phyloP scores from a whole-genome alignment of 2,329 filamentous ascomycete genomes.

The Seiridium unicorne region DNA sequence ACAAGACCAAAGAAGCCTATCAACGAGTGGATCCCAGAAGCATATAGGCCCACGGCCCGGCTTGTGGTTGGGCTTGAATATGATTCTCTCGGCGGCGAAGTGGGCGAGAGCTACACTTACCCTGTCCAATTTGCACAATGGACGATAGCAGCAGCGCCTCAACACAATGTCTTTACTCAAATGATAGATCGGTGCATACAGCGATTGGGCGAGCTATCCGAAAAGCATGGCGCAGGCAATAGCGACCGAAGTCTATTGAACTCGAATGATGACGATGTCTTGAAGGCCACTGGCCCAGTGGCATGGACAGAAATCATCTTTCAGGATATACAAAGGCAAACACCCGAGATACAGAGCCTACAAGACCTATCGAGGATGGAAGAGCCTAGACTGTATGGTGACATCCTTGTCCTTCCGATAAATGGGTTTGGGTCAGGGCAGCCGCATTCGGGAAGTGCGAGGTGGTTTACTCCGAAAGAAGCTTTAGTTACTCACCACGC shows the following conservation, averaged over 20 bases:
- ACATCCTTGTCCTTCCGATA: slow-evolving; percentile 7
- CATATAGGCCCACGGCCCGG: neutral
- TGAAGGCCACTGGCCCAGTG: slow-evolving; percentile 9
- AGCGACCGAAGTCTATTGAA: neutral
- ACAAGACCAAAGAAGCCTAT: neutral
- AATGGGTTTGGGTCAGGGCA: slow-evolving; percentile 5
- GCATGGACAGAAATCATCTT: slow-evolving; percentile 9
- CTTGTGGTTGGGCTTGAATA: slow-evolving; percentile 10
- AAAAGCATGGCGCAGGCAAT: neutral
- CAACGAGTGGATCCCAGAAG: slow-evolving; percentile 10
- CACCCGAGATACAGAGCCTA: neutral
- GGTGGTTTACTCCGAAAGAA: neutral
- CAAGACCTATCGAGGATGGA: slow-evolving; percentile 3
- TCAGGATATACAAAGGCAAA: neutral
- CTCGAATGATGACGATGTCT: slow-evolving; percentile 2
- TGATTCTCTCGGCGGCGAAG: neutral
- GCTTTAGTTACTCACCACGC: neutral
- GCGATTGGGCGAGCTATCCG: neutral
- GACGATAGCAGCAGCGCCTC: slow-evolving; percentile 9
- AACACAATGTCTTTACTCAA: slow-evolving; percentile 1
- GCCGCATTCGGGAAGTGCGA: neutral
- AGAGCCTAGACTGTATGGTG: slow-evolving; percentile 7
- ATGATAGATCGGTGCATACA: slow-evolving; percentile 3
- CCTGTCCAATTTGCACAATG: slow-evolving; percentile 11
- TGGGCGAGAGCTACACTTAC: slow-evolving; percentile 1